Conservation (phyloP, 345 rosid genomes). For the Pistacia integerrima region DNA sequence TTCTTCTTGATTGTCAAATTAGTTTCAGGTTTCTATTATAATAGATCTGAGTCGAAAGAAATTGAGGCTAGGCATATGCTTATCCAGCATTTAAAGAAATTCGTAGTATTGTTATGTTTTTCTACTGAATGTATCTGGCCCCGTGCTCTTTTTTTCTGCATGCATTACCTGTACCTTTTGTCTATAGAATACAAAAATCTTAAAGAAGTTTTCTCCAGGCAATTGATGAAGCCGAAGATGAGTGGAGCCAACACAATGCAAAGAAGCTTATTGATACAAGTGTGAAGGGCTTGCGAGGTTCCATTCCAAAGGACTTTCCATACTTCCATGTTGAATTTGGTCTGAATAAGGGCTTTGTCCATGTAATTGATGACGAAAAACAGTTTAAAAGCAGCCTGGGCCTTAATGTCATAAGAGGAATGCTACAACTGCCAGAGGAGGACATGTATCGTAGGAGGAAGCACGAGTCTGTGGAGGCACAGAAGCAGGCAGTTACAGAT, state of each 20-base stretch:
- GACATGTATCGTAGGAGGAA: conserved; percentile 84
- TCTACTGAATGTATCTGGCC: neutral
- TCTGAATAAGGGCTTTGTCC: conserved; percentile 75
- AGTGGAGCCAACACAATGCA: conserved; percentile 98
- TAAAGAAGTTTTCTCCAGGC: conserved; percentile 47
- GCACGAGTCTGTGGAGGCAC: conserved; percentile 62
- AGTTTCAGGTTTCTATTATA: neutral
- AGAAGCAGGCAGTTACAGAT: conserved; percentile 60
- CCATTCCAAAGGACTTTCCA: conserved; percentile 89
- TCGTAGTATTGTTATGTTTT: neutral
- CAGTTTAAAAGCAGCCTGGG: conserved; percentile 86
- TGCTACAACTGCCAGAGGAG: conserved; percentile 76
- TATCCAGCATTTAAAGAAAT: neutral
- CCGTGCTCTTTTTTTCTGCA: neutral
- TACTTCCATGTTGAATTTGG: conserved; percentile 97
- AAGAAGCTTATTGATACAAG: conserved; percentile 93
- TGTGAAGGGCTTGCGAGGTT: conserved; percentile 75
- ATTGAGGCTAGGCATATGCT: neutral
- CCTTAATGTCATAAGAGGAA: conserved; percentile 85
- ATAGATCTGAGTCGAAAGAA: neutral
- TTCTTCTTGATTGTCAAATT: neutral
- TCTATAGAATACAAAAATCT: neutral
- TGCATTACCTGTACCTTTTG: neutral
- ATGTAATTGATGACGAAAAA: conserved; percentile 90
- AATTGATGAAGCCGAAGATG: conserved; percentile 95